phyloP scores from a whole-genome alignment of 192 early-diverging fungal species.

The Coemansia reversa region DNA sequence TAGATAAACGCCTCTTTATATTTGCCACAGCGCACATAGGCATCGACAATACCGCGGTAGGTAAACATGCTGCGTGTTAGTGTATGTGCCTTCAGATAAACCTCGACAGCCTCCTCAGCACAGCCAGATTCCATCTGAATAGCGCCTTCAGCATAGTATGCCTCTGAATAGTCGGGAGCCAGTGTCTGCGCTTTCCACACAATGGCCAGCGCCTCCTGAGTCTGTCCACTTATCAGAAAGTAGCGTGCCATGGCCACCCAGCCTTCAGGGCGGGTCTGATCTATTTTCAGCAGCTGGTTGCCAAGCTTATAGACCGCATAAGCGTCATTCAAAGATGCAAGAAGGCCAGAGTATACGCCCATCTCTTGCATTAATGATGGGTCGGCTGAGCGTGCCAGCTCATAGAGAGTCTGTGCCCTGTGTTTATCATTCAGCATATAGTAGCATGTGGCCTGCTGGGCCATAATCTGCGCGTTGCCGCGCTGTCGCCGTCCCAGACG shows the following conservation, averaged over 20 bases:
- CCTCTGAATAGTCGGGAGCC: conserved; percentile 24
- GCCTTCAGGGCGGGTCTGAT: conserved; percentile 36
- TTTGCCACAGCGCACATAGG: conserved; percentile 22
- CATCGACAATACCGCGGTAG: conserved; percentile 22
- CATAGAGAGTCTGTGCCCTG: conserved; percentile 23
- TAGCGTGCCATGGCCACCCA: conserved; percentile 54
- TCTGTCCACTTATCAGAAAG: conserved; percentile 22
- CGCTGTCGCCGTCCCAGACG: conserved; percentile 22
- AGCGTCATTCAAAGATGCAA: conserved; percentile 16
- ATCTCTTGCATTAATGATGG: conserved; percentile 27
- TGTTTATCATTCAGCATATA: conserved; percentile 24
- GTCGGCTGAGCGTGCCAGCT: conserved; percentile 25
- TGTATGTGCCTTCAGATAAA: conserved; percentile 30
- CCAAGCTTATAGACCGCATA: conserved; percentile 34
- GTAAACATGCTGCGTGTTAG: conserved; percentile 20
- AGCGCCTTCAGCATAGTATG: conserved; percentile 31
- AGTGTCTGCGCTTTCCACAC: conserved; percentile 51
- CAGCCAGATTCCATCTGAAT: conserved; percentile 34
- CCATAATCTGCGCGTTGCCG: conserved; percentile 26
- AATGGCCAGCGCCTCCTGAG: conserved; percentile 45
- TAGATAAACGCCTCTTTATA: conserved; percentile 46
- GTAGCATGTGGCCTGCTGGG: conserved; percentile 38
- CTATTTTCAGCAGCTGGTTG: conserved; percentile 30
- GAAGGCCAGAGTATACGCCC: conserved; percentile 34
- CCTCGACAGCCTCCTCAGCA: conserved; percentile 28